Percentiles rank a stretch among this genome's conserved stretches.
phyloP scores from a whole-genome alignment of 495 filamentous ascomycete species.

The Neurospora tetrasperma region DNA sequence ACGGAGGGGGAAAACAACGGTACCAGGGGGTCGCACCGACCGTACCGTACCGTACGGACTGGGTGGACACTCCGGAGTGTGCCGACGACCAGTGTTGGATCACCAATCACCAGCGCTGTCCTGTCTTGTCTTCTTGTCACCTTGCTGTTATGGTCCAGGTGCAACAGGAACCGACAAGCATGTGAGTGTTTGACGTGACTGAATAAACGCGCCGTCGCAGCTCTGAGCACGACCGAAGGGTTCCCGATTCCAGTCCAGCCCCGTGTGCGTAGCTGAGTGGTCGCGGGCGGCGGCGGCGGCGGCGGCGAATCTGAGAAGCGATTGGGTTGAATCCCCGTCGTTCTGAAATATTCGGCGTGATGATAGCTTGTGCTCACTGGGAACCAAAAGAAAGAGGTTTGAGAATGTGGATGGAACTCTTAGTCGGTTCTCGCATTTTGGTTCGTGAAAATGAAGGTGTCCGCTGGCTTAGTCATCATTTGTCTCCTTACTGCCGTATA shows the following conservation, averaged over 20 bases:
- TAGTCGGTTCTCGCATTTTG: not conserved
- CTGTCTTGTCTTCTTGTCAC: not conserved
- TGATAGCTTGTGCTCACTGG: conserved; percentile 23
- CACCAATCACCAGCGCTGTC: not conserved
- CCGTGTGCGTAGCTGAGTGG: not conserved
- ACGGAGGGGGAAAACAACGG: not conserved
- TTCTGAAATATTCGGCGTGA: conserved; percentile 32
- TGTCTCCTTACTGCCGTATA: not conserved
- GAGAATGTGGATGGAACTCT: not conserved
- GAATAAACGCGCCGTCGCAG: not conserved
- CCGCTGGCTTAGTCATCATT: not conserved
- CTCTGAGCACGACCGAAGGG: not conserved
- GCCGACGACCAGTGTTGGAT: not conserved
- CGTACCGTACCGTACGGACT: not conserved
- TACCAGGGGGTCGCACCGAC: not conserved
- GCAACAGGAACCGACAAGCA: not conserved
- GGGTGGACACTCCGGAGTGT: not conserved
- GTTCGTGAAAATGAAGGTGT: not conserved
- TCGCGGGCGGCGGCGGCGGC: not conserved
- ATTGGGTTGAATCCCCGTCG: conserved; percentile 12
- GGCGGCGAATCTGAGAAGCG: not conserved
- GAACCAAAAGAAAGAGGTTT: conserved; percentile 10
- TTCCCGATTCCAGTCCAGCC: not conserved
- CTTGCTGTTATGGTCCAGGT: not conserved
- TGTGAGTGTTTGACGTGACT: not conserved